Base-by-base conservation (phyloP, 1,139 yeast genomes). In the Diutina mesorugosa region DNA sequence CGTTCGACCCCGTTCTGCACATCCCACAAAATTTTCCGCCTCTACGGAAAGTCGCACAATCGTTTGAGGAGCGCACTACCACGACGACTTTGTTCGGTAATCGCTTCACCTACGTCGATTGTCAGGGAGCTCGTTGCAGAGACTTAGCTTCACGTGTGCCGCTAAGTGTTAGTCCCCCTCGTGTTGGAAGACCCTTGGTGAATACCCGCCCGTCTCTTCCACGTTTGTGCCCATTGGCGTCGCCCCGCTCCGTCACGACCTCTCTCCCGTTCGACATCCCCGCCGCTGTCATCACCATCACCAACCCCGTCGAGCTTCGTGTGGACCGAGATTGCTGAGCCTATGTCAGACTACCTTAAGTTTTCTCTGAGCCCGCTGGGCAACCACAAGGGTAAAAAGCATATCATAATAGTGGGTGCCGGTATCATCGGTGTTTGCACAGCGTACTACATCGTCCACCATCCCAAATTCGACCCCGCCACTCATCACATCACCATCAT, bases 351-450 rank as follows among this genome's bases (percentile, higher is more conserved):
- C 57, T 72, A 70, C 58, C 66, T 76, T 58, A 70, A 71, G 57
- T 73, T 73, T 60, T 68, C 67, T 54, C 66, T 72, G 9, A 64
- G 61, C 55, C 86, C 89, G 12, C 78, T 86, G 1, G 85, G 82
- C 14, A 77, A 72, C 58, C 81, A 81, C 56, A 69, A 79, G 61
- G 87, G 83, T 47, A 84, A 85, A 65, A 79, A 80, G 28, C 90
- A 86, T 65, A 85, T 85, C 56, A 77, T 85, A 57, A 84, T 87
- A 51, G 90, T 85, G 35, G 97, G 97, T 21, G 99, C 97, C 0
- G 99, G 99, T 32, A 91, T 93, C 64, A 87, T 93, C 50, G 99
- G 99, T 32, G 96, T 90, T 10, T 89, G 97, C 67, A 89, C 95
- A 1, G 98, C 98, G 1, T 93, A 88, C 70, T 93, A 85, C 65